Conservation (phyloP, 2,329 filamentous ascomycete genomes). For the Blumeria hordei region DNA sequence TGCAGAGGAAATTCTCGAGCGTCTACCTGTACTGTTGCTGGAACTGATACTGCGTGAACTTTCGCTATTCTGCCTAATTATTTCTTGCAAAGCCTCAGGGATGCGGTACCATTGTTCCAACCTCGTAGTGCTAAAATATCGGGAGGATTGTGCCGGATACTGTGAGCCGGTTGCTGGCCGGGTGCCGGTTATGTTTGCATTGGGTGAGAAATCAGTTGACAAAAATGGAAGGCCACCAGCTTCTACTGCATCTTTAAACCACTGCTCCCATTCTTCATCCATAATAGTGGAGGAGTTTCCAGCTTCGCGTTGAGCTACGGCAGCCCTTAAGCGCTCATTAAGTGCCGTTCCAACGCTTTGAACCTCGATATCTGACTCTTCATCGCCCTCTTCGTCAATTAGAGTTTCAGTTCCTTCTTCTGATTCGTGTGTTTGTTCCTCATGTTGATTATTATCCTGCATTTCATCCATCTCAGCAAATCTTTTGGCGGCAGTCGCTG, state of each 20-base stretch:
- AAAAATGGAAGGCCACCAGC: constrained; percentile 28
- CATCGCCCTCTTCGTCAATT: constrained; percentile 21
- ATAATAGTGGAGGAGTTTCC: constrained; percentile 33
- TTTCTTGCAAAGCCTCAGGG: constrained; percentile 28
- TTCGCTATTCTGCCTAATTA: constrained; percentile 19
- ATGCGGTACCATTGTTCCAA: constrained; percentile 32
- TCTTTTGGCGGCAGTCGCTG: constrained; percentile 5
- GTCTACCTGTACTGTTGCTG: not conserved
- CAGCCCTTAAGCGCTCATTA: constrained; percentile 39
- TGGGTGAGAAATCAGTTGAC: constrained; percentile 14
- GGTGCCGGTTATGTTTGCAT: constrained; percentile 15
- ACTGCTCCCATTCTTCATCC: constrained; percentile 53
- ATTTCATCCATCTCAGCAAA: constrained; percentile 11
- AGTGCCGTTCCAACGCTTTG: constrained; percentile 35
- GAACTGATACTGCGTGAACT: not conserved
- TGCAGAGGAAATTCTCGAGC: not conserved
- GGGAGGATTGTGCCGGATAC: constrained; percentile 20
- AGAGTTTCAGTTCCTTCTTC: constrained; percentile 17
- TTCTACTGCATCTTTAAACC: constrained; percentile 45
- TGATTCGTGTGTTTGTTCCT: constrained; percentile 11
- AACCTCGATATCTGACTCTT: constrained; percentile 25
- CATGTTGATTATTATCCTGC: constrained; percentile 17
- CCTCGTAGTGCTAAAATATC: constrained; percentile 29
- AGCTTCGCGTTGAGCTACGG: constrained; percentile 35
- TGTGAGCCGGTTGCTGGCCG: constrained; percentile 13